phyloP scores from a whole-genome alignment of 805 yeast species.

The Saccharomyces mikatae region DNA sequence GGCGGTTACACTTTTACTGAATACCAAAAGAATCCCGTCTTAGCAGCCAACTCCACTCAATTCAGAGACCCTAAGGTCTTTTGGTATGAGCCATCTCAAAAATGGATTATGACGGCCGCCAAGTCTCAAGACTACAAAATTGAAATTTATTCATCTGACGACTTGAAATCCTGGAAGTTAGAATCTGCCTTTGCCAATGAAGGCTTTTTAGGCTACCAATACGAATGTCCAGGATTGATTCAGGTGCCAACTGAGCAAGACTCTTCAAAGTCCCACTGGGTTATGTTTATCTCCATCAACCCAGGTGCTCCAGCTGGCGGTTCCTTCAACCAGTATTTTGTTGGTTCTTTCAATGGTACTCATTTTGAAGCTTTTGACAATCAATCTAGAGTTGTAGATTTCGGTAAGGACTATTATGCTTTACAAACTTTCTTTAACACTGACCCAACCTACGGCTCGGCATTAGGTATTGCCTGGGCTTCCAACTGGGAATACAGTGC shows the following conservation, averaged over 20 bases:
- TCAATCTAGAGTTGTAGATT: conserved; percentile 28
- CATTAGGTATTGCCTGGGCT: conserved; percentile 37
- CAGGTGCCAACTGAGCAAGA: conserved; percentile 24
- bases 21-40: conserved; percentile 29
- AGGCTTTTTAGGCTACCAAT: conserved; percentile 33
- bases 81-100: conserved; percentile 27
- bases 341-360: conserved; percentile 36
- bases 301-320: conserved; percentile 39
- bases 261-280: conserved; percentile 21
- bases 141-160: conserved; percentile 22
- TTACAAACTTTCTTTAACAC: conserved; percentile 30
- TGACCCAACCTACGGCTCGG: conserved; percentile 19
- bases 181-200: conserved; percentile 22
- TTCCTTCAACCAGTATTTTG: conserved; percentile 34
- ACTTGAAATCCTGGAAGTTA: conserved; percentile 25
- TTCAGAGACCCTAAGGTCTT: conserved; percentile 34
- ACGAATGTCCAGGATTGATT: conserved; percentile 36
- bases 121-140: conserved; percentile 27
- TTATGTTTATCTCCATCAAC: conserved; percentile 33
- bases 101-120: conserved; percentile 30
- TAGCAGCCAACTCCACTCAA: conserved; percentile 25
- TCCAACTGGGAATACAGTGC: conserved; percentile 37
- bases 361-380: conserved; percentile 29
- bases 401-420: conserved; percentile 36
- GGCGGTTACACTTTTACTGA: conserved; percentile 31